Evolutionary conservation across 805 yeast genomes (phyloP), one percentile per base, ranked within the genome.

Genomic region (Millerago galiae): DNA sequence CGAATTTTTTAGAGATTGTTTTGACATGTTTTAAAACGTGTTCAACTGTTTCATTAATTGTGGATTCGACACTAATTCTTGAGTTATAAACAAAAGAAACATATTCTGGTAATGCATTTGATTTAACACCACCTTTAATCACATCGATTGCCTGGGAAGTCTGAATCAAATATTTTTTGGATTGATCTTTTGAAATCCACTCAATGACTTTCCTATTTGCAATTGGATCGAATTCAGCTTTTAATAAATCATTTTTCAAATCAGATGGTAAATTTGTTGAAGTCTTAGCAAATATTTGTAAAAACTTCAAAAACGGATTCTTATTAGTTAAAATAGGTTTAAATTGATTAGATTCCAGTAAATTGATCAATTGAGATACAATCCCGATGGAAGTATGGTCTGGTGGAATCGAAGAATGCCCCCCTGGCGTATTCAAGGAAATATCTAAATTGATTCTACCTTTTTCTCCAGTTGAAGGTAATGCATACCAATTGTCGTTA

Each of bases 301-400:
- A 61, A 36, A 67, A 61, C 14, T 67, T 66, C 50, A 76, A 68
- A 40, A 74, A 64, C n/a, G 95, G 95, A 61, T 81, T 86, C 38
- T 62, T 63, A 2, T 61, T 47, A 8, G 75, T 61, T 29, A 84
- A 62, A 13, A 62, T 47, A 1, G 80, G 67, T 16, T 46, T 47
- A 36, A 56, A 62, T 10, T 79, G 80, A 42, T 75, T 70, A n/a
- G 60, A 60, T 59, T 86, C 95, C 33, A 84, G 65, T 18, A 58
- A 50, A 8, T 64, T 55, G 9, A 81, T 66, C 41, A 84, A 65
- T 45, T 80, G 77, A 2, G 87, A 67, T 38, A 79, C 66, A 29
- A 85, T 71, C 11, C 93, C 95, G 60, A 87, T 83, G 3, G 83
- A 72, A 4, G 93, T 83, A 55, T 86, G 93, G 36, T 76, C 81